Evolutionary conservation across 306 rosid species (phyloP), one percentile per base, ranked within the genome.

Genomic region (Trifolium repens): DNA sequence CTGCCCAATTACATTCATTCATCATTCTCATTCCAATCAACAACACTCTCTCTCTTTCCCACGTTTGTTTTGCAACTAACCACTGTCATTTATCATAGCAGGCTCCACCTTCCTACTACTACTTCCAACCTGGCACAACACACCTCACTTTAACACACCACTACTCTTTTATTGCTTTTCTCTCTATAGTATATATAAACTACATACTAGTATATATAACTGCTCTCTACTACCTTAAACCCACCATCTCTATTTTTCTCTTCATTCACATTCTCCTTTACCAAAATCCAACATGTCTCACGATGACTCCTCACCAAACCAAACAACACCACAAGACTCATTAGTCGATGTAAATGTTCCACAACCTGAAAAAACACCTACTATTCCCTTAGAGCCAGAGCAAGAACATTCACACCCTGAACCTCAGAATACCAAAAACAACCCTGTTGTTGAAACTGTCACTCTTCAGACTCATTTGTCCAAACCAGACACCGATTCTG

Each of bases 401-500:
- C 74, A 59, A 46, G 71, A 58, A 39, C 30, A 75, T 46, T 50
- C 79, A 7, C 58, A 64, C 1, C 76, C 74, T 34, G 49, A 78
- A 61, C 61, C 83, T 12, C 68, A 69, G 35, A 17, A 69, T 22
- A 22, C 24, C n/a, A 58, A 44, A 68, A 74, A 72, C 59, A 57
- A 57, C 15, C 83, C 81, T 4, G 72, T 65, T 37, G 80, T 50
- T 42, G 81, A 76, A 17, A 54, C 76, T 17, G 72, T 74, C 0
- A 24, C 86, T 70, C 72, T 72, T 4, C 77, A 64, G 46, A 0
- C 83, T 55, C 86, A 82, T 10, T 73, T 80, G 4, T 73, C 86
- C 8, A 84, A 85, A 69, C 68, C 87, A 40, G 49, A 40, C 3
- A 10, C 88, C 3, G 78, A 82, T 22, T 73, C 87, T 0, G 80